A percentile compares a stretch with the other conserved stretches of the same genome.
Conservation (phyloP, 2,329 filamentous ascomycete species). For the Mollisia scopiformis region DNA sequence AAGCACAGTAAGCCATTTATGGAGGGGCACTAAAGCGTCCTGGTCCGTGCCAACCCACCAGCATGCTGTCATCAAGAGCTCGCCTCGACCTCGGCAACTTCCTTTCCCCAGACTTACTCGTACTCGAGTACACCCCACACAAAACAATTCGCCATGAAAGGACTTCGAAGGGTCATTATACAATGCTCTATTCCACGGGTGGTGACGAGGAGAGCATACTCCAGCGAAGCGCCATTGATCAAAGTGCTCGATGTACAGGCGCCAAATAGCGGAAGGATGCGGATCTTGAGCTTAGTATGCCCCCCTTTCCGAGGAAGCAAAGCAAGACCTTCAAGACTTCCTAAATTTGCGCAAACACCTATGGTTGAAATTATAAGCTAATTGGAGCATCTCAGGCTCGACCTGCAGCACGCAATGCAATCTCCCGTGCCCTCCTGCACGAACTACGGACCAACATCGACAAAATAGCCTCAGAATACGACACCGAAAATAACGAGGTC, state of each 20-base stretch:
- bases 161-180: not conserved
- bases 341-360: not conserved
- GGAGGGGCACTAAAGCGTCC: not conserved
- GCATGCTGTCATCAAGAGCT: not conserved
- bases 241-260: slow-evolving; percentile 25
- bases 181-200: slow-evolving; percentile 3
- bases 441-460: slow-evolving; percentile 75
- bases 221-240: slow-evolving; percentile 17
- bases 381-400: slow-evolving; percentile 71
- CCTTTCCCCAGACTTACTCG: slow-evolving; percentile 8
- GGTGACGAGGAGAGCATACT: slow-evolving; percentile 13
- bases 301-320: not conserved
- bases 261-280: slow-evolving; percentile 68
- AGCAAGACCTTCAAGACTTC: not conserved
- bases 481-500: slow-evolving; percentile 55
- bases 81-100: not conserved
- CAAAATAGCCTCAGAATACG: slow-evolving; percentile 67
- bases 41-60: not conserved
- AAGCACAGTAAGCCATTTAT: not conserved
- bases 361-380: not conserved
- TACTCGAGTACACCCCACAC: not conserved
- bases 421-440: slow-evolving; percentile 77
- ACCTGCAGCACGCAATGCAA: slow-evolving; percentile 84
- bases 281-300: slow-evolving; percentile 59
- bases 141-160: not conserved